Conservation (phyloP, 139 green algal genomes). For the Spirogloea muscicola region DNA sequence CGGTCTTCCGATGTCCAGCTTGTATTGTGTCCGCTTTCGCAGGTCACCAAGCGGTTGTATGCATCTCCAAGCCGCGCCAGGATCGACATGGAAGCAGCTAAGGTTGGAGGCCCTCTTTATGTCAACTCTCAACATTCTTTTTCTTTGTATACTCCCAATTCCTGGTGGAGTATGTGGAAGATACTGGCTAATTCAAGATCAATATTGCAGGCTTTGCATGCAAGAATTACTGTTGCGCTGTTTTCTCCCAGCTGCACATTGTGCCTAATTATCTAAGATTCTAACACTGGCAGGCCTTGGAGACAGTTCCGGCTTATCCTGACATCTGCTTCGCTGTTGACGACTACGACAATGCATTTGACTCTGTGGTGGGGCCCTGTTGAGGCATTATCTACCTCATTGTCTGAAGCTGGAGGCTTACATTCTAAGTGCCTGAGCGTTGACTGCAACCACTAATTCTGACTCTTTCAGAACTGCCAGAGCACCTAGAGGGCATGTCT, state of each 20-base stretch:
- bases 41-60: constrained; percentile 44
- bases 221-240: no score
- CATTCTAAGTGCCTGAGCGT: no score
- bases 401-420: no score
- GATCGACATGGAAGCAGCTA: constrained; percentile 32
- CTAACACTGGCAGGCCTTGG: constrained; percentile 17
- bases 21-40: background rate
- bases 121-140: background rate
- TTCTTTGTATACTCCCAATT: background rate
- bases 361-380: constrained; percentile 54
- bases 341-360: constrained; percentile 63
- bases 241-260: no score
- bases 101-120: constrained; percentile 4
- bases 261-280: no score
- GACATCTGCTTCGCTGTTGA: constrained; percentile 78
- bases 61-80: constrained; percentile 35
- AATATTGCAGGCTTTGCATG: no score
- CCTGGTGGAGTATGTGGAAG: background rate
- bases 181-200: background rate
- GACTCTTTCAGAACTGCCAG: no score
- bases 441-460: no score
- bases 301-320: constrained; percentile 57
- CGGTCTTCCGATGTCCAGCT: background rate
- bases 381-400: no score
- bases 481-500: no score